Evolutionary conservation across 83 land plant species (phyloP), one percentile per base, ranked within the genome.

Genomic region (Picea abies): DNA sequence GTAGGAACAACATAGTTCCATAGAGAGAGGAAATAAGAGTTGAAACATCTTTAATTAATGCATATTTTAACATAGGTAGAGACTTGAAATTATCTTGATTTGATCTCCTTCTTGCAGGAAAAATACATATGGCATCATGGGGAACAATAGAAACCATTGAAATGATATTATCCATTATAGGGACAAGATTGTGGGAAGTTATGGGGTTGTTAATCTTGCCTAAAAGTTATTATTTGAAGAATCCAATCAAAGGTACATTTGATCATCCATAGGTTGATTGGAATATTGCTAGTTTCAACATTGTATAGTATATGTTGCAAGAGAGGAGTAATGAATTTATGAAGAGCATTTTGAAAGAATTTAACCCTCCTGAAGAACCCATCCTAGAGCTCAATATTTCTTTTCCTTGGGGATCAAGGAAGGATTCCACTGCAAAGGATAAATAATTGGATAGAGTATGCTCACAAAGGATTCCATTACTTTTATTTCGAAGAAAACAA

Each of bases 51-150:
- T 25, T 72, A 32, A 85, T 88, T 80, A 67, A 83, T 49, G 88
- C 83, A 44, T 23, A 72, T 72, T 37, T 72, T 72, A 56, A 44
- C 76, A 72, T 3, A 5, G 76, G 76, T 65, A 84, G 87, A 26
- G 41, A 14, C 68, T 78, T 87, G 82, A 65, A 63, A 22, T 87
- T 87, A 67, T 81, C 82, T 9, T 83, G 86, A 7, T 25, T 87
- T 80, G 89, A 87, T 82, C 86, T 87, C 65, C 87, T 87, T 60
- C 69, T 87, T 81, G 86, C 76, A 86, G 87, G 68, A 61, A 60
- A 80, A 7, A 62, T 87, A 37, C 89, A 87, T 60, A 63, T 87
- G 12, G 87, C 87, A 15, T 85, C 87, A 39, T 87, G 89, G 89
- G 89, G 89, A 65, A 4, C 19, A 14, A 58, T 87, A 69, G 63